Percentiles rank a stretch among this genome's conserved stretches.
These are phyloP conservation scores for Lactarius evosmus DNA, from an alignment of 768 basidiomycete genomes.

Conservation along the genomic window DNA sequence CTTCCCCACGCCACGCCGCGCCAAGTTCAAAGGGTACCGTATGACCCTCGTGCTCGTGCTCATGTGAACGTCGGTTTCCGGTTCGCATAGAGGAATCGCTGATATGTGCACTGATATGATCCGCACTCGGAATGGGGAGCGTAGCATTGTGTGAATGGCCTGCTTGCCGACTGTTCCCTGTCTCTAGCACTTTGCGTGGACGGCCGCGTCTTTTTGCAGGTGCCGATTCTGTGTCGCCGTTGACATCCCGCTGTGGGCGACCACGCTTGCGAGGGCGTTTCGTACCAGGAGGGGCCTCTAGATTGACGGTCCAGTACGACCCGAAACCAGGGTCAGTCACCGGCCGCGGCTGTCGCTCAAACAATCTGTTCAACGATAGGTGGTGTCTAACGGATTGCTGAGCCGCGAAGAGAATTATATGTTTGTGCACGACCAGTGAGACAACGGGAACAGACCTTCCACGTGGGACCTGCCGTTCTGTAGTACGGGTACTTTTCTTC, in stretches of 20 bases:
- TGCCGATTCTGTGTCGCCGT: constrained; percentile 20
- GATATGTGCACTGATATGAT: constrained; percentile 13
- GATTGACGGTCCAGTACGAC: constrained; percentile 89
- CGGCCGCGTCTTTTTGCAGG: constrained; percentile 29
- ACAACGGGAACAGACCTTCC: constrained; percentile 57
- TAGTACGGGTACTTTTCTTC: constrained; percentile 83
- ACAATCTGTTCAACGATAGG: constrained; percentile 75
- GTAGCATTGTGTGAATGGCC: constrained; percentile 17
- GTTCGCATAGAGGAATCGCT: constrained; percentile 32
- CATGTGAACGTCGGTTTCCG: constrained; percentile 27
- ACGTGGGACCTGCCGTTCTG: constrained; percentile 74
- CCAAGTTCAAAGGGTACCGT: constrained; percentile 32
- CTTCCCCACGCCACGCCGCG: constrained; percentile 32
- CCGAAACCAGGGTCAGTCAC: constrained; percentile 85
- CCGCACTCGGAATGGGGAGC: constrained; percentile 16
- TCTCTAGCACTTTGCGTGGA: constrained; percentile 23
- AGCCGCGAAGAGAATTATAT: background rate
- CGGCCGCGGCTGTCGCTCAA: constrained; percentile 78
- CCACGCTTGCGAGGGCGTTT: constrained; percentile 83
- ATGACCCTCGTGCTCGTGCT: constrained; percentile 40
- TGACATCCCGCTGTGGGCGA: constrained; percentile 49
- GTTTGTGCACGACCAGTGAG: background rate
- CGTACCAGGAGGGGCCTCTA: constrained; percentile 79
- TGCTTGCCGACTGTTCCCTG: constrained; percentile 7
- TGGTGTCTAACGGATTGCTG: constrained; percentile 89